Base-by-base conservation (phyloP, 352 stramenopile species). In the Globisporangium alternatum region DNA sequence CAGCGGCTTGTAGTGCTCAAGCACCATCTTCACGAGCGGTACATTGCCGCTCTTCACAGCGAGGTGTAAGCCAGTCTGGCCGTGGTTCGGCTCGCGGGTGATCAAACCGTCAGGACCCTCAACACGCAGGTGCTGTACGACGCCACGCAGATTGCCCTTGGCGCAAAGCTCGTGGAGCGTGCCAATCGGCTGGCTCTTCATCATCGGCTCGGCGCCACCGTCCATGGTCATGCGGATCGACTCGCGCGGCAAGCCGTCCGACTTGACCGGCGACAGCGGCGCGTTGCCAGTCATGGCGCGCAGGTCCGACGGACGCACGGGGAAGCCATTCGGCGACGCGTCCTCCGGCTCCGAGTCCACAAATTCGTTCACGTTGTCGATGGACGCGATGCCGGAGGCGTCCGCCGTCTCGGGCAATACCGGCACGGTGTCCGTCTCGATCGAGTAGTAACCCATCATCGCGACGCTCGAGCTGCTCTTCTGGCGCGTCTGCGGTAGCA, bases 31-130 rank as follows among this genome's bases (percentile, higher is more conserved):
- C 48, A 91, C 85, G 43, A 93, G 72, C 61, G 85, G 80, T 44
- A 88, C 83, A 41, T 90, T 95, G 33, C 86, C 86, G 22, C 84
- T 93, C 75, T 93, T 93, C 51, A 91, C 86, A 0, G 86, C 86
- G 41, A 93, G 67, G 52, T 95, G 86, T 25, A 95, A 68, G 15
- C 84, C 81, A 15, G 84, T 93, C 67, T 95, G 86, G 21, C 86
- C 86, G 66, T 95, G 86, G 68, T 95, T 95, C 8, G 86, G 80
- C 51, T 95, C 86, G 41, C 86, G 86, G 43, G 83, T 71, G 49
- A 90, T 71, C 45, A 95, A 56, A 17, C 65, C 77, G 21, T 92
- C 84, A 1, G 83, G 67, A 8, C 86, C 86, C 28, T 91, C 72
- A n/a, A 89, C 82, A 51, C 83, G 79, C 55, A 93, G 65, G 66